Evolutionary conservation across 768 basidiomycete species (phyloP).

Genomic region (Fomitopsis pulvina): DNA sequence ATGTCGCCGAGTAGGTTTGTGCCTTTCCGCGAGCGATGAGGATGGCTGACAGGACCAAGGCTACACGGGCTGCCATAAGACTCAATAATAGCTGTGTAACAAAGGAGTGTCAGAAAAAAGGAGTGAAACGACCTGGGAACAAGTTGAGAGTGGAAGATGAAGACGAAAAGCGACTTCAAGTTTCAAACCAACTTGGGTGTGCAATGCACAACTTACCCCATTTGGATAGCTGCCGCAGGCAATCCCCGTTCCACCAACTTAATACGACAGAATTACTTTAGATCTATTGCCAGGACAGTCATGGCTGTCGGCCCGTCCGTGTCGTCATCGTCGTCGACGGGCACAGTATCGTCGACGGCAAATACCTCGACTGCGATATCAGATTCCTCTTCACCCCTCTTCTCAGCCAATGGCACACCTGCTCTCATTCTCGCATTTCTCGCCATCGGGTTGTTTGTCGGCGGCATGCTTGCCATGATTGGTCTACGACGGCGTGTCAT

Average conservation of each 20-base stretch:
- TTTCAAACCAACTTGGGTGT: no score
- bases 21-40: conserved; percentile 17
- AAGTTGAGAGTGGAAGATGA: no score
- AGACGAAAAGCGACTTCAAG: no score
- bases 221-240: no score
- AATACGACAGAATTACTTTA: no score
- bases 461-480: conserved; percentile 42
- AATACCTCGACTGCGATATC: background rate
- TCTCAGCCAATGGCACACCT: conserved; percentile 1
- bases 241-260: no score
- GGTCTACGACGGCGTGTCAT: conserved; percentile 21
- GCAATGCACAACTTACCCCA: no score
- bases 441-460: conserved; percentile 47
- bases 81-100: no score
- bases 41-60: conserved; percentile 8
- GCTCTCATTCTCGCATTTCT: conserved; percentile 52
- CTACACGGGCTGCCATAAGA: background rate
- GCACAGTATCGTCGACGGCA: background rate
- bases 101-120: no score
- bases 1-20: conserved; percentile 39
- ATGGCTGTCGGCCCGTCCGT: background rate
- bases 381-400: background rate
- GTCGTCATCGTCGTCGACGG: background rate
- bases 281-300: background rate
- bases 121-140: no score